A percentile compares a stretch with the other conserved stretches of the same genome.
phyloP scores from a whole-genome alignment of 352 stramenopile genomes.

The Pythium rishiriense region DNA sequence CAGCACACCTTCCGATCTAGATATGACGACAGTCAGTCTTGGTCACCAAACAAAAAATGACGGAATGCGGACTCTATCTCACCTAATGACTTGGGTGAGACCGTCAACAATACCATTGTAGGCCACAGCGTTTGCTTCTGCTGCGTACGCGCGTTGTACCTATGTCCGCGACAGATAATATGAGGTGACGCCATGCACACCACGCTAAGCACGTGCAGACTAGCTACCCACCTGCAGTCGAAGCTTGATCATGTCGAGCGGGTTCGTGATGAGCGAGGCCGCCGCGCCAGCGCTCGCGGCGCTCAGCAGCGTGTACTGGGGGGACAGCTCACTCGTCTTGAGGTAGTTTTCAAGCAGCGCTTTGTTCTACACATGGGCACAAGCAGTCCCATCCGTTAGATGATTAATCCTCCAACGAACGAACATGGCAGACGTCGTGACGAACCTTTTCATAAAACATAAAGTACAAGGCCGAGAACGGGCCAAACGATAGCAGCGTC shows the following conservation, averaged over 20 bases:
- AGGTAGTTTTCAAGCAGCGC: conserved; percentile 46
- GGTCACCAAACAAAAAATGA: background rate
- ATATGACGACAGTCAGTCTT: background rate
- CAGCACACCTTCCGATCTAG: conserved; percentile 81
- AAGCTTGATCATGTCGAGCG: conserved; percentile 97
- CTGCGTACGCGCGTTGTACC: conserved; percentile 52
- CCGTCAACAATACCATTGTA: conserved; percentile 88
- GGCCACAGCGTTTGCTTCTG: conserved; percentile 28
- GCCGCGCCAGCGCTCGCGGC: conserved; percentile 85
- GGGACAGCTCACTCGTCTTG: conserved; percentile 43
- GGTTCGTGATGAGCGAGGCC: conserved; percentile 96
- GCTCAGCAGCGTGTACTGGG: conserved; percentile 62
- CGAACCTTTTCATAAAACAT: conserved; percentile 94
- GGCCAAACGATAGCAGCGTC: conserved; percentile 96
- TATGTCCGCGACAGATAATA: conserved; percentile 6
- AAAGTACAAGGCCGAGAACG: conserved; percentile 98
- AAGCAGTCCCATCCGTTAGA: background rate
- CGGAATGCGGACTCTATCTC: conserved; percentile 2
- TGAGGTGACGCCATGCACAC: too few relatives aligned
- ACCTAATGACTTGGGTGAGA: conserved; percentile 78
- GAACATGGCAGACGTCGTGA: too few relatives aligned
- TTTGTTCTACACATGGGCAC: conserved; percentile 44
- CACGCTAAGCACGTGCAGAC: background rate
- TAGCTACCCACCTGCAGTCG: conserved; percentile 88
- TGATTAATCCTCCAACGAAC: background rate